Base-by-base conservation (phyloP, 208 protist genomes). In the Crithidia expoeki region DNA sequence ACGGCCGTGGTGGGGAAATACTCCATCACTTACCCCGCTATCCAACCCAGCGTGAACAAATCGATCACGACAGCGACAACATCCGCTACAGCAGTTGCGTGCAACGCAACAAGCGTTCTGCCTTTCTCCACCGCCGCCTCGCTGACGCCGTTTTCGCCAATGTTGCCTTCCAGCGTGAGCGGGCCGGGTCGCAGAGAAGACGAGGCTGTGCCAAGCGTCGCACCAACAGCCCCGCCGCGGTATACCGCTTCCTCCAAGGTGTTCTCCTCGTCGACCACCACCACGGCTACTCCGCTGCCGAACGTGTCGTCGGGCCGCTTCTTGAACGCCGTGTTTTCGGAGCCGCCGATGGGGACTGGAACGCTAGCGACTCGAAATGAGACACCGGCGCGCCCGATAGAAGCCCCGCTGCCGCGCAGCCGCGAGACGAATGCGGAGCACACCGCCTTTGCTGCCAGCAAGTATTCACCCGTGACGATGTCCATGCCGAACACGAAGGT, bases 181-280 rank as follows among this genome's bases (percentile, higher is more conserved):
- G 36, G 5, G 5, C 12, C 36, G 36, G 9, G 17, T 1, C 49
- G 30, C 33, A 30, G 38, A 14, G 51, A 49, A 14, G 7, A 12
- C 17, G 68, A 58, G 25, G 56, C 16, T 11, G 36, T 57, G 59
- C 32, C 68, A 19, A 16, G 51, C 36, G 17, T 53, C 28, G 7
- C 38, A 23, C 57, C 57, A 3, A 19, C 57, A 27, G 33, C 59
- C 10, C 55, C 47, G 30, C 53, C 70, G 34, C 70, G 70, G 16
- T 76, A 76, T 46, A 70, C 70, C 19, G 70, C 70, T 28, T 34
- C 47, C 6, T 76, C 62, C 42, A 70, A 51, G 32, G 21, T 28
- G 6, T 33, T 47, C 28, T 53, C 53, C 28, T 23, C 25, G 19
- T 33, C 53, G 28, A 65, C 40, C 3, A 17, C 60, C 40, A 65